Evolutionary conservation across 495 filamentous ascomycete species (phyloP).

Genomic region (Podospora anserina): DNA sequence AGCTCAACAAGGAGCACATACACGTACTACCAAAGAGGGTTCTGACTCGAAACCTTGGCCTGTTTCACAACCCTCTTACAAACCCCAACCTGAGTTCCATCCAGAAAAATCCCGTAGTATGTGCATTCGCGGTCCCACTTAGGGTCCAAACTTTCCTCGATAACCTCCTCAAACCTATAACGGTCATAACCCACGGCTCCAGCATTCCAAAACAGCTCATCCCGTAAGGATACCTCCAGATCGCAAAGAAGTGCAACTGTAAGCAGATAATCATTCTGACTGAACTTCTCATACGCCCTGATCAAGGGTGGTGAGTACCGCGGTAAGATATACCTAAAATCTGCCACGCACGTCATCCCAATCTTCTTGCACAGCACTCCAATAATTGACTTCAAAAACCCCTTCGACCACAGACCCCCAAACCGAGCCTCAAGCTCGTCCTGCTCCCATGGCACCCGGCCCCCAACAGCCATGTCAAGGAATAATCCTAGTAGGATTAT

Average conservation of each 20-base stretch:
- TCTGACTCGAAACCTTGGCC: too few relatives aligned
- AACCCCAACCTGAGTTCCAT: too few relatives aligned
- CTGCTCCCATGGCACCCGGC: background rate
- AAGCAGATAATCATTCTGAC: constrained; percentile 1
- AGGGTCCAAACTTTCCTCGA: too few relatives aligned
- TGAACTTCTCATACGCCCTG: background rate
- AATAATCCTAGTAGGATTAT: background rate
- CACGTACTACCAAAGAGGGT: too few relatives aligned
- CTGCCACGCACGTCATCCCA: background rate
- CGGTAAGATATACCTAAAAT: background rate
- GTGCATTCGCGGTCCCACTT: too few relatives aligned
- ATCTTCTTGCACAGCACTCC: background rate
- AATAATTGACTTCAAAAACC: background rate
- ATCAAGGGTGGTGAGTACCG: background rate
- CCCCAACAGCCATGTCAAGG: background rate
- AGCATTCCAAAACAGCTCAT: too few relatives aligned
- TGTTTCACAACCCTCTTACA: too few relatives aligned
- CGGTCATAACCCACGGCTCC: too few relatives aligned
- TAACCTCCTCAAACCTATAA: too few relatives aligned
- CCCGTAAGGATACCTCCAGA: background rate
- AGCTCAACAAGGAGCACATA: too few relatives aligned
- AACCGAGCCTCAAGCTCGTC: background rate
- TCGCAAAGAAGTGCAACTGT: background rate
- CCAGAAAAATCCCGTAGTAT: too few relatives aligned
- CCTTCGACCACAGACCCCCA: background rate